Evolutionary conservation across 768 basidiomycete species (phyloP), one percentile per base, ranked within the genome.

Genomic region (Piloderma croceum): DNA sequence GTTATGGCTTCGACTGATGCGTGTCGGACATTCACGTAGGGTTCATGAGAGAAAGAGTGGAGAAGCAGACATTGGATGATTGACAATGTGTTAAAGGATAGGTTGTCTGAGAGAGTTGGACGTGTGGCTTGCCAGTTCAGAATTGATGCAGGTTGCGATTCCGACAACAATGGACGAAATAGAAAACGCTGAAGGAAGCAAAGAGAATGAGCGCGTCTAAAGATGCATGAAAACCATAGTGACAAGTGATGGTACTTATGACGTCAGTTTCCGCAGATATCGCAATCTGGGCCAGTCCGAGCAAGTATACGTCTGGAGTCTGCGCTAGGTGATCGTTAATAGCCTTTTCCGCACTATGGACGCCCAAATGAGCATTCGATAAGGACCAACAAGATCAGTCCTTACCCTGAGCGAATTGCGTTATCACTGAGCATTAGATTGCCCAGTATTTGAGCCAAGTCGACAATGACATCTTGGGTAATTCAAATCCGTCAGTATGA

Each of bases 371-470:
- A 24, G 22, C 11, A 31, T 35, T 24, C 22, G 37, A 44, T 37
- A 9, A 29, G 9, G 27, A 9, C 10, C 22, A 7, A 11, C 24
- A 39, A 29, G 34, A 18, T 21, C 20, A 27, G 25, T 36, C 37
- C 15, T 43, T 52, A 85, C 86, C 72, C 81, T 48, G 81, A 68
- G 12, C 87, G 78, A 37, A 90, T 85, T 40, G 81, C 77, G 61
- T 90, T 90, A 58, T 90, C 86, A 4, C 85, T 87, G 29, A 86
- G 68, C 3, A 90, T 83, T n/a, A 90, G 77, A 61, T 90, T 90
- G 9, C 83, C 81, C 29, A 90, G 76, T 45, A 89, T 86, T 62
- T 90, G 87, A 1, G 83, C 87, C 48, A 89, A 72, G 52, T 89
- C 84, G 10, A 68, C 63, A 5, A 81, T 80, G 33, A 88, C 83